Base-by-base conservation (phyloP, 257 asterid species). In the Ilex asprella region DNA sequence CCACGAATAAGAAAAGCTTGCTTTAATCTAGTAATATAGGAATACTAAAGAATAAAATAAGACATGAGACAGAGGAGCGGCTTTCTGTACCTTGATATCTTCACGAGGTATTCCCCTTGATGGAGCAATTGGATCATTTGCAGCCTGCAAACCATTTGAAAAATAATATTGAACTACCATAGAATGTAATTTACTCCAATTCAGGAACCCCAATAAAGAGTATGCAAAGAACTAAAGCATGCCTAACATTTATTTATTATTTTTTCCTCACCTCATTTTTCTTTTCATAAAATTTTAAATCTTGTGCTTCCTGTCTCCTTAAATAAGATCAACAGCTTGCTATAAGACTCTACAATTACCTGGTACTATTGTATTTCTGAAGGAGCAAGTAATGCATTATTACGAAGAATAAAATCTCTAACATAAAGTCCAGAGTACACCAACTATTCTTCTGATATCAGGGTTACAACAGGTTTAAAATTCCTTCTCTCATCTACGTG, bases 41-140 rank as follows among this genome's bases (percentile, higher is more conserved):
- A 35, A 35, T 35, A 35, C 41, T 35, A 35, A 35, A 65, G 11
- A 16, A 27, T 47, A 51, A 50, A 35, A 55, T 52, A 64, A 65
- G 59, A 75, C 12, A 51, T 21, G 32, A 63, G 43, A 49, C 14
- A 30, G 60, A 6, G 60, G 57, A 70, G 73, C 66, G 74, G 2
- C 39, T 12, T 10, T 47, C 35, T 21, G 39, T 55, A 88, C 97
- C 95, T 84, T 76, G 63, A 89, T 85, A 67, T 83, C 96, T 78
- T 92, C 83, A 63, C 87, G 96, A 67, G 96, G 99, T 63, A 92
- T 85, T 65, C 94, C 99, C 56, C 97, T 83, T 57, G 89, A 76
- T 54, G 97, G 99, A 66, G 99, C 99, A 71, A 92, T 89, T 59
- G 99, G 97, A 74, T 92, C 97, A 72, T 92, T 92, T 71, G 80